These are phyloP conservation scores for Leptosphaerulina australis DNA, from an alignment of 2,329 filamentous ascomycete genomes.

Conservation along the genomic window DNA sequence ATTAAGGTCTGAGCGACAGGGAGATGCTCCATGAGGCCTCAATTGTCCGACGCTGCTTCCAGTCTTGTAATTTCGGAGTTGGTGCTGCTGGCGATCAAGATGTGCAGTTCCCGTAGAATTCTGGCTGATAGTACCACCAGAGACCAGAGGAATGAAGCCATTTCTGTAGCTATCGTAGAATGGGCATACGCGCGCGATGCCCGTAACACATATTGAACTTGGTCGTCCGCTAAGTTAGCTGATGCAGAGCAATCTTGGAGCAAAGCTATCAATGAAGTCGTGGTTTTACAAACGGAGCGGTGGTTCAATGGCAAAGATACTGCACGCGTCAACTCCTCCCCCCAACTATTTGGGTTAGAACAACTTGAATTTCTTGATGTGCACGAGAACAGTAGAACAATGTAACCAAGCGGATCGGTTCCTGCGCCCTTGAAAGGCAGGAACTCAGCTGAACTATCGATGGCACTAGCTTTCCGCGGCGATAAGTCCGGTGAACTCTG, in stretches of 20 bases:
- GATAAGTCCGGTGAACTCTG: constrained; percentile 19
- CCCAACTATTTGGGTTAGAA: constrained; percentile 24
- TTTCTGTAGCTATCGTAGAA: constrained; percentile 31
- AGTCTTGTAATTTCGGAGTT: constrained; percentile 29
- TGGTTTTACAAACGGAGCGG: not conserved
- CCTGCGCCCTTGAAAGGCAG: constrained; percentile 9
- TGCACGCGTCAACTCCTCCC: constrained; percentile 12
- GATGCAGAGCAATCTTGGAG: constrained; percentile 14
- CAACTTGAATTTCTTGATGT: constrained; percentile 8
- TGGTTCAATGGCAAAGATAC: constrained; percentile 1
- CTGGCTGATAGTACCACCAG: constrained; percentile 27
- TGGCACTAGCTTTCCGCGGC: constrained; percentile 13
- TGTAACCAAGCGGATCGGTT: constrained; percentile 3
- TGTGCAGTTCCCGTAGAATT: constrained; percentile 36
- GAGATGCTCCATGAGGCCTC: constrained; percentile 36
- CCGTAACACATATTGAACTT: constrained; percentile 23
- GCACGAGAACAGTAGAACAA: constrained; percentile 4
- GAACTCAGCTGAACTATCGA: constrained; percentile 7
- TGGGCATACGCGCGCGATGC: constrained; percentile 28
- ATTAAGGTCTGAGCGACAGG: constrained; percentile 43
- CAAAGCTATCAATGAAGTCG: not conserved
- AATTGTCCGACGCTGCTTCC: constrained; percentile 18
- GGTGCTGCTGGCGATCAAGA: constrained; percentile 29
- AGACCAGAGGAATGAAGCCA: constrained; percentile 35
- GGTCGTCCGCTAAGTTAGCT: constrained; percentile 19